Percentiles rank a stretch among this genome's conserved stretches.
Evolutionary conservation across 805 yeast genomes (phyloP).

Genomic region (Lipomyces chichibuensis): DNA sequence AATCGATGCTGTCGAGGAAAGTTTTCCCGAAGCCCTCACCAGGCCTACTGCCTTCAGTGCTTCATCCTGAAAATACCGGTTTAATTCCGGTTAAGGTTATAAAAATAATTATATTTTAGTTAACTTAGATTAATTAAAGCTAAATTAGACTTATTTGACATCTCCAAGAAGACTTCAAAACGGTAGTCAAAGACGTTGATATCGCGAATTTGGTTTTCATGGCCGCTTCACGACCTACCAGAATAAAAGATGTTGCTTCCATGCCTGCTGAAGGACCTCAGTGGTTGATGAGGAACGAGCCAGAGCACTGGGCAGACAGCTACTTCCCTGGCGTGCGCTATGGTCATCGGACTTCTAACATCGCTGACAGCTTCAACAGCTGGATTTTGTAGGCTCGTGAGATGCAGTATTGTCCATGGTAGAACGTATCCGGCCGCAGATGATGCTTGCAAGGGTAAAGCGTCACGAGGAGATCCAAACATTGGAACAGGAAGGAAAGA

Average conservation of each 20-base stretch:
- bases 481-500: background rate
- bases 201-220: background rate
- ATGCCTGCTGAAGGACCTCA: background rate
- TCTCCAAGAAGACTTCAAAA: too few relatives aligned
- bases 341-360: background rate
- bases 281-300: background rate
- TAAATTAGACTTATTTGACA: too few relatives aligned
- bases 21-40: too few relatives aligned
- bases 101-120: too few relatives aligned
- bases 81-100: too few relatives aligned
- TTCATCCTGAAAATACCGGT: too few relatives aligned
- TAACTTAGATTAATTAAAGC: too few relatives aligned
- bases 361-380: background rate
- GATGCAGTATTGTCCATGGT: too few relatives aligned
- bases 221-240: background rate
- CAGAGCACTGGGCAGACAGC: conserved; percentile 1
- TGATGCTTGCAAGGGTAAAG: background rate
- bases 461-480: background rate
- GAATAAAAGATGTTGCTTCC: background rate
- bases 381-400: background rate
- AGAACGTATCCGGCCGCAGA: background rate
- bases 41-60: too few relatives aligned
- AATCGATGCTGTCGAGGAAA: too few relatives aligned
- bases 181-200: too few relatives aligned
- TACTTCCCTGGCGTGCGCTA: background rate